phyloP scores from a whole-genome alignment of 176 grass and related monocot species.

The Rhynchospora pubera region DNA sequence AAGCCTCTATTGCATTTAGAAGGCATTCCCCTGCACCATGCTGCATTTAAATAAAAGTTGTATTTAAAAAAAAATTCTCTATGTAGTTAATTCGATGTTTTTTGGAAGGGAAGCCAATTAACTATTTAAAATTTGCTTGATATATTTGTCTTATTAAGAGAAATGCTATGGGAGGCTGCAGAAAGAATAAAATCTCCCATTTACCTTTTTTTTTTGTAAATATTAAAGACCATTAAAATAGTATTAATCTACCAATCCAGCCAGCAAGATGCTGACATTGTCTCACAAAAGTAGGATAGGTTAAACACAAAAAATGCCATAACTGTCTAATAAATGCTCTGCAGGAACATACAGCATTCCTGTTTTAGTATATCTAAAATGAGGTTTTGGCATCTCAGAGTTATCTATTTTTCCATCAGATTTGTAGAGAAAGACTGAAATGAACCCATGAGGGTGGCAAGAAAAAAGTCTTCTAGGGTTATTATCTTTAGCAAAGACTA shows the following conservation, averaged over 20 bases:
- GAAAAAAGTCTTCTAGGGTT: neutral
- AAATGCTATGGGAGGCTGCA: neutral
- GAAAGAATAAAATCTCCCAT: neutral
- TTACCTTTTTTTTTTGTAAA: neutral
- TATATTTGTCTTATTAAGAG: neutral
- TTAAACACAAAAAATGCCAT: neutral
- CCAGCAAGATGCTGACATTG: neutral
- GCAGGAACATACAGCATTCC: neutral
- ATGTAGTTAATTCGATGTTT: neutral
- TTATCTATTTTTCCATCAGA: neutral
- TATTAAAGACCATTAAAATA: neutral
- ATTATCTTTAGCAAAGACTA: neutral
- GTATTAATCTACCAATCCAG: neutral
- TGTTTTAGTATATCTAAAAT: neutral
- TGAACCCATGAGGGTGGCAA: neutral
- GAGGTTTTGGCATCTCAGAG: neutral
- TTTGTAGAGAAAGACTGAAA: neutral
- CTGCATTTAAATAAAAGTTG: constrained; percentile 35
- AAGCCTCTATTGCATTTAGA: constrained; percentile 67
- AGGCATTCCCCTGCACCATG: constrained; percentile 65
- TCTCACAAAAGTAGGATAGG: neutral
- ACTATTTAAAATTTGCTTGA: neutral
- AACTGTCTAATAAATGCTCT: neutral
- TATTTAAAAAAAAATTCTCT: neutral
- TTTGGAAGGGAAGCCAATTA: neutral